Evolutionary conservation across 768 basidiomycete species (phyloP), one percentile per base, ranked within the genome.

Genomic region (Phlegmacium glaucopus): DNA sequence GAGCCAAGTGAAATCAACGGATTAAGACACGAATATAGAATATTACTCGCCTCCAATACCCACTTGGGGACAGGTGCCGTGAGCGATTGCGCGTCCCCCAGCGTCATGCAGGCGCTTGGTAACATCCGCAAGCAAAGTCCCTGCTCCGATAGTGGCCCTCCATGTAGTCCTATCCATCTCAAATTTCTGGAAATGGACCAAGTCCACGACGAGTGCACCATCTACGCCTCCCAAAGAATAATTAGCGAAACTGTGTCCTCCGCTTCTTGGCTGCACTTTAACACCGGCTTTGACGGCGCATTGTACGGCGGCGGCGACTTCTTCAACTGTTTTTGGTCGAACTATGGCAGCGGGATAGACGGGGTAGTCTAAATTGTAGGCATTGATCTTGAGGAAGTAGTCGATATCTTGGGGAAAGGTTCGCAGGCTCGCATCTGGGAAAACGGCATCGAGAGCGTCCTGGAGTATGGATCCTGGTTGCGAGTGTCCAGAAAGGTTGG

Each of bases 201-300:
- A 26, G 37, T 48, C 47, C 3, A 48, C 39, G 7, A 48, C 47
- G 28, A 48, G 28, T 28, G 47, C 47, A 13, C 39, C 47, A 22
- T 48, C 25, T 4, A 22, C 40, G 6, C 47, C 47, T 26, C 47
- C 47, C 15, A 48, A 22, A 35, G 29, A 48, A 30, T 48, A 48
- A 17, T 48, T 48, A 13, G 47, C 47, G n/a, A 42, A 48, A 26
- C 47, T 48, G 39, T 48, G 47, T 3, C 47, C 47, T 13, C 47
- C 47, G 22, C 47, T 30, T 16, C 39, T 48, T 6, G 47, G 8
- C 15, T 48, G 47, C 10, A 48, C 47, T 32, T 48, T 48, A 18
- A 48, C 47, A 9, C 47, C 47, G 17, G 47, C 25, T 16, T 42
- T 41, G 13, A 41, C 47, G 13, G 47, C 47, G 17, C 47, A 48